Base-by-base conservation (phyloP, 208 protist species). In the Phytomonas serpens region DNA sequence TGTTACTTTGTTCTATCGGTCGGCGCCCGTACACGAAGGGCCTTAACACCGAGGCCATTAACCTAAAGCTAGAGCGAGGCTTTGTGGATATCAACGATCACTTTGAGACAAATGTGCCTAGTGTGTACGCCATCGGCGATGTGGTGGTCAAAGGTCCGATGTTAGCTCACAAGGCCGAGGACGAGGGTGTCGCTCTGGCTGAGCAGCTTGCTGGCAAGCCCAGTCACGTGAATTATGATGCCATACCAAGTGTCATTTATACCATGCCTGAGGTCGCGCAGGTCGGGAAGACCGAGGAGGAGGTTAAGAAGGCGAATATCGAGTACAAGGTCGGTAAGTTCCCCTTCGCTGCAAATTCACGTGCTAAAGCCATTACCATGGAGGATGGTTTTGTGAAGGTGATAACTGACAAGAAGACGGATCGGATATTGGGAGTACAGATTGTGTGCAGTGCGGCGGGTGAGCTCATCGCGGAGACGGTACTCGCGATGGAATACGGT, bases 111-210 rank as follows among this genome's bases (percentile, higher is more conserved):
- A 98, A 92, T 71, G 89, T 98, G 47, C 79, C 92, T 11, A 81
- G 74, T 74, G 94, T 99, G 68, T 99, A 98, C 81, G 99, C 98
- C 19, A 99, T 99, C 78, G 99, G 99, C 51, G 99, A 99, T 75
- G 94, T 98, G 34, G 95, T 99, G 38, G 87, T 88, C 65, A 96
- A 96, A 81, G 99, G 99, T 38, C 97, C 98, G 34, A 99, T 99
- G 98, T 92, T 99, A 6, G 99, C 99, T 6, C 99, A 99, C 96
- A 99, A 99, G 92, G 99, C 98, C 32, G 98, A 99, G 87, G 98
- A 99, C 51, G 98, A 99, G 78, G 99, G 97, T 72, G 95, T 99
- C 51, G 93, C 94, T 23, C 86, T 90, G 65, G 97, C 96, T 10
- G 97, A 99, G 86, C 63, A 89, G 37, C 79, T 99, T 42, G 95